Conservation (phyloP, 179 eudicot species). For the Nepenthes alata region DNA sequence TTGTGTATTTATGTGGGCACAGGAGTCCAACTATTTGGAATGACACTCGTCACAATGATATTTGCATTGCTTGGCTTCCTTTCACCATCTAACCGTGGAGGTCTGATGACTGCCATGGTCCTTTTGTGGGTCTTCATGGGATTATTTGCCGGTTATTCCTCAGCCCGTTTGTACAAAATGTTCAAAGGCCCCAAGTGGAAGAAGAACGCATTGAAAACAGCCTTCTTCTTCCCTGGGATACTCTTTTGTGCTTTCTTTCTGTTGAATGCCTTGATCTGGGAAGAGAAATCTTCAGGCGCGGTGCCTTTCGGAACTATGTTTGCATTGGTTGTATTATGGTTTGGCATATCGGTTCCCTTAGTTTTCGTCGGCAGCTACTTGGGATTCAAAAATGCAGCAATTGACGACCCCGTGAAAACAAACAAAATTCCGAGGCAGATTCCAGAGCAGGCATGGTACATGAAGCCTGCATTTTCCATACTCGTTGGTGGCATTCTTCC, state of each 20-base stretch:
- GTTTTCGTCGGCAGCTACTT: slow-evolving; percentile 17
- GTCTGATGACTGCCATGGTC: slow-evolving; percentile 21
- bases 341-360: slow-evolving; percentile 18
- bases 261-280: slow-evolving; percentile 16
- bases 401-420: slow-evolving; percentile 15
- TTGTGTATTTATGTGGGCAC: slow-evolving; percentile 15
- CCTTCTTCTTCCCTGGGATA: slow-evolving; percentile 15
- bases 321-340: slow-evolving; percentile 15
- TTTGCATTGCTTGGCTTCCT: slow-evolving; percentile 20
- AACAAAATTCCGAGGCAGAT: slow-evolving; percentile 15
- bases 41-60: slow-evolving; percentile 18
- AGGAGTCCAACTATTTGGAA: slow-evolving; percentile 15
- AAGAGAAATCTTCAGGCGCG: slow-evolving; percentile 17
- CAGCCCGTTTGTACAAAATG: slow-evolving; percentile 18
- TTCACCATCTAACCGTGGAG: slow-evolving; percentile 20
- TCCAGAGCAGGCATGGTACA: slow-evolving; percentile 19
- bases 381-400: slow-evolving; percentile 13
- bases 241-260: slow-evolving; percentile 13
- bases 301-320: slow-evolving; percentile 20
- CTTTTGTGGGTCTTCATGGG: slow-evolving; percentile 21
- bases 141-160: slow-evolving; percentile 18
- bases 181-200: slow-evolving; percentile 19
- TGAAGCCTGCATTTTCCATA: slow-evolving; percentile 11
- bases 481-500: slow-evolving; percentile 17
- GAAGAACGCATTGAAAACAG: slow-evolving; percentile 13